These are phyloP conservation scores for Vitis hybrid DNA, from an alignment of 177 flowering plant genomes.

Conservation along the genomic window DNA sequence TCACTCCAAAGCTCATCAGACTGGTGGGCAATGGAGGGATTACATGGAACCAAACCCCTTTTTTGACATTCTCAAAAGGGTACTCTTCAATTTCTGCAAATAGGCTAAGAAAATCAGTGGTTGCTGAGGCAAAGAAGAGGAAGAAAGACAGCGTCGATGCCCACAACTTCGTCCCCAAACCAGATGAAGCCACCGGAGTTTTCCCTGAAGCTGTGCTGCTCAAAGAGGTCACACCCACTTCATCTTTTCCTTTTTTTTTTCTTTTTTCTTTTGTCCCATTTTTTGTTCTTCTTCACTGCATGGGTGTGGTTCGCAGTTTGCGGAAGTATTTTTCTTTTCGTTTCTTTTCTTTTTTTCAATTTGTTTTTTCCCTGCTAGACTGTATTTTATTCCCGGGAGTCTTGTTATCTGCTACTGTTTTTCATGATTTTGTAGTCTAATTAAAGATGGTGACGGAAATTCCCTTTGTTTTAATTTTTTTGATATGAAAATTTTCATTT, in stretches of 20 bases:
- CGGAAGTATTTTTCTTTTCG: not conserved
- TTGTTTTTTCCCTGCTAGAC: no score
- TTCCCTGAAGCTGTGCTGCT: slow-evolving; percentile 91
- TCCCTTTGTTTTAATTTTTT: no score
- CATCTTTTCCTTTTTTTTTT: not conserved
- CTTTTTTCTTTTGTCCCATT: not conserved
- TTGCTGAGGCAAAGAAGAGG: slow-evolving; percentile 43
- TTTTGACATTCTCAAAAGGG: slow-evolving; percentile 21
- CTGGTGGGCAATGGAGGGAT: not conserved
- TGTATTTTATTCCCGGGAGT: not conserved
- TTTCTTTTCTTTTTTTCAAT: not conserved
- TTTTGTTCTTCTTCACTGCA: not conserved
- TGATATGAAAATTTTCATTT: no score
- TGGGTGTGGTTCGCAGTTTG: no score
- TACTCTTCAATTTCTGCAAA: slow-evolving; percentile 14
- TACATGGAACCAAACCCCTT: slow-evolving; percentile 8
- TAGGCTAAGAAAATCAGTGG: slow-evolving; percentile 22
- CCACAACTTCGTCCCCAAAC: slow-evolving; percentile 60
- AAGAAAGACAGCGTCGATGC: slow-evolving; percentile 36
- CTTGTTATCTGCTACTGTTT: not conserved
- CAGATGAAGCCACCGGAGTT: slow-evolving; percentile 72
- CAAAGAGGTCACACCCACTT: slow-evolving; percentile 50
- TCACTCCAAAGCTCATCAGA: slow-evolving; percentile 10
- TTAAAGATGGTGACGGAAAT: no score
- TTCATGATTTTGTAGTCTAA: not conserved